phyloP scores from a whole-genome alignment of 768 basidiomycete genomes.

The Chalciporus chontae region DNA sequence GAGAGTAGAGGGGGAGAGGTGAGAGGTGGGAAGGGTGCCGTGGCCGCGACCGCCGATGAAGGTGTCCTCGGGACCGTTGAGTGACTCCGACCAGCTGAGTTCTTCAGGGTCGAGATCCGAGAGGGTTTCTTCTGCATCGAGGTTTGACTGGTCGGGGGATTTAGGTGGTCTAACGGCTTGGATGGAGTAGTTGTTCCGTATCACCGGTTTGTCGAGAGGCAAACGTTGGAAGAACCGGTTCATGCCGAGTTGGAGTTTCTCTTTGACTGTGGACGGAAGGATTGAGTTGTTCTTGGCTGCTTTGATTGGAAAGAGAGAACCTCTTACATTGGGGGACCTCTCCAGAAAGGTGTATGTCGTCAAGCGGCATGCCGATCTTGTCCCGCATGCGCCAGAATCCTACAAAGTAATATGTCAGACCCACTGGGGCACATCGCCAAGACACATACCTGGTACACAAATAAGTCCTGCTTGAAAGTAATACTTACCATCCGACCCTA shows the following conservation, averaged over 20 bases:
- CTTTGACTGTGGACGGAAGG: conserved; percentile 43
- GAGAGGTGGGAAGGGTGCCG: conserved; percentile 3
- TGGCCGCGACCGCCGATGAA: conserved; percentile 28
- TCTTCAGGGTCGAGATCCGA: conserved; percentile 57
- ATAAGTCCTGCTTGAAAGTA: conserved; percentile 78
- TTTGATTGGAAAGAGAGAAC: neutral
- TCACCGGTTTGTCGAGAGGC: conserved; percentile 64
- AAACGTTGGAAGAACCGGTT: conserved; percentile 70
- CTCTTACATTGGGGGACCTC: conserved; percentile 69
- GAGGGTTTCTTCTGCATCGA: neutral
- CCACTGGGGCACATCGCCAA: neutral
- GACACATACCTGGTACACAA: conserved; percentile 54
- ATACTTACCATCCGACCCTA: conserved; percentile 65
- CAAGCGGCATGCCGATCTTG: conserved; percentile 70
- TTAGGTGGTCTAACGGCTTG: conserved; percentile 33
- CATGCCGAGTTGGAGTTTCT: conserved; percentile 62
- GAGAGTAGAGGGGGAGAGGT: conserved; percentile 40
- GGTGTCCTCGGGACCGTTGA: conserved; percentile 53
- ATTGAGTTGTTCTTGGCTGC: neutral
- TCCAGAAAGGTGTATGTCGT: conserved; percentile 64
- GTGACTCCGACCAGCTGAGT: conserved; percentile 58
- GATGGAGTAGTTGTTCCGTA: conserved; percentile 66
- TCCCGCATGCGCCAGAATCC: conserved; percentile 80
- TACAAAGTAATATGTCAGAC: conserved; percentile 20
- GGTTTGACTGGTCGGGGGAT: neutral